Percentiles rank a stretch among this genome's conserved stretches.
Evolutionary conservation across 2,329 filamentous ascomycete species (phyloP).

Genomic region (Fusarium sp.): DNA sequence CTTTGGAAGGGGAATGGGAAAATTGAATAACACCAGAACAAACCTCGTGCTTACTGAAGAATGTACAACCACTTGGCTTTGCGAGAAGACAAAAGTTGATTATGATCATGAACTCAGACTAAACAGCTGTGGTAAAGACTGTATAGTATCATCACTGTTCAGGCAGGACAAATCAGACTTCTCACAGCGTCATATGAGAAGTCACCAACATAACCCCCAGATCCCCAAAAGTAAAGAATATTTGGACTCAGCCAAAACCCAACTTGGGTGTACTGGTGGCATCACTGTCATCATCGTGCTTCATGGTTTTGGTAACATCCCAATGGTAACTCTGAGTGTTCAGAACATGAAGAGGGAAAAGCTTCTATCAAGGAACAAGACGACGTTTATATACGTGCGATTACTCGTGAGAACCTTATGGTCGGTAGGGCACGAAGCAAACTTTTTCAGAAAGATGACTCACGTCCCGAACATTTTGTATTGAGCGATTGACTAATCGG

Average conservation of each 20-base stretch:
- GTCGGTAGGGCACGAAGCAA: neutral
- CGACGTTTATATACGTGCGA: neutral
- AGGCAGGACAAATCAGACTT: neutral
- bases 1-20: rapidly evolving
- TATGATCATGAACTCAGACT: neutral
- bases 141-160: neutral
- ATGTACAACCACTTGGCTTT: rapidly evolving
- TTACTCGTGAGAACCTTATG: neutral
- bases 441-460: neutral
- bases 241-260: neutral
- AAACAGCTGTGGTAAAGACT: no score
- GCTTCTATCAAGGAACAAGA: neutral
- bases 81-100: rapidly evolving
- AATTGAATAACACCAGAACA: neutral
- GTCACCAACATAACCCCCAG: neutral
- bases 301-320: no score
- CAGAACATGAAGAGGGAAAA: no score
- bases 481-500: neutral
- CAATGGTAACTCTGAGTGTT: no score
- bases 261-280: neutral
- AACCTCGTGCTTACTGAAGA: rapidly evolving
- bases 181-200: neutral
- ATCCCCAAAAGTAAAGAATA: neutral
- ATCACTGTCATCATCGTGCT: neutral
- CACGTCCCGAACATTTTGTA: neutral